Conservation (phyloP, 352 stramenopile species). For the Globisporangium nodosum region DNA sequence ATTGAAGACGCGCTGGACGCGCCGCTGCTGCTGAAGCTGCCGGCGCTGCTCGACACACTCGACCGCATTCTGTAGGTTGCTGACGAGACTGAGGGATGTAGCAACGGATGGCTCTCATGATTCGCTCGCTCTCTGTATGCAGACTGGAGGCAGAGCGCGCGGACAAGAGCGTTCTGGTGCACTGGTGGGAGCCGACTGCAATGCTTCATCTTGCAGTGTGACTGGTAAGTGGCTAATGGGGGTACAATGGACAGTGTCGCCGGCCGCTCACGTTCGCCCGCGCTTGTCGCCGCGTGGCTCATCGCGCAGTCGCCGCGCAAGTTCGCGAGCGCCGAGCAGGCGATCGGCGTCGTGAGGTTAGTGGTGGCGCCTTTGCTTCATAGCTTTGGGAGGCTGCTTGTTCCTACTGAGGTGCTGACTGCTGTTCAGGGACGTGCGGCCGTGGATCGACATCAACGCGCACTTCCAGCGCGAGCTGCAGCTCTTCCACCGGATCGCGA, state of each 20-base stretch:
- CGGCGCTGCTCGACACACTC: slow-evolving; percentile 32
- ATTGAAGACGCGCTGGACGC: slow-evolving; percentile 57
- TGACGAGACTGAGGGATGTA: neutral
- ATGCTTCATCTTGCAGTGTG: too few species aligned
- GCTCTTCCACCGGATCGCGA: neutral
- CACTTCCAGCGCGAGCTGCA: slow-evolving; percentile 46
- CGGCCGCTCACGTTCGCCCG: slow-evolving; percentile 53
- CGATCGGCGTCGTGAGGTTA: slow-evolving; percentile 41
- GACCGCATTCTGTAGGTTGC: slow-evolving; percentile 24
- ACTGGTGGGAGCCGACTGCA: slow-evolving; percentile 35
- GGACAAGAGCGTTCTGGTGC: slow-evolving; percentile 56
- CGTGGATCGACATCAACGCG: slow-evolving; percentile 68
- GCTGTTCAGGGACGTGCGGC: slow-evolving; percentile 34
- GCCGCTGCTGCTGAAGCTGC: slow-evolving; percentile 37
- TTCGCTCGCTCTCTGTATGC: neutral
- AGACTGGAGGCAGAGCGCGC: slow-evolving; percentile 26
- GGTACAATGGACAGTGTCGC: slow-evolving; percentile 32
- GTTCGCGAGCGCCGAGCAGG: slow-evolving; percentile 22
- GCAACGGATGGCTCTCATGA: neutral
- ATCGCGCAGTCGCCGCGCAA: slow-evolving; percentile 18
- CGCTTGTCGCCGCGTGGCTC: slow-evolving; percentile 52
- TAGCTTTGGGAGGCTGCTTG: neutral
- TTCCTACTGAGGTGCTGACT: neutral
- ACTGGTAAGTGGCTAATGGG: neutral
- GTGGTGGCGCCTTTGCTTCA: neutral